Conservation (phyloP, 108 stramenopile species). For the Seminavis robusta region DNA sequence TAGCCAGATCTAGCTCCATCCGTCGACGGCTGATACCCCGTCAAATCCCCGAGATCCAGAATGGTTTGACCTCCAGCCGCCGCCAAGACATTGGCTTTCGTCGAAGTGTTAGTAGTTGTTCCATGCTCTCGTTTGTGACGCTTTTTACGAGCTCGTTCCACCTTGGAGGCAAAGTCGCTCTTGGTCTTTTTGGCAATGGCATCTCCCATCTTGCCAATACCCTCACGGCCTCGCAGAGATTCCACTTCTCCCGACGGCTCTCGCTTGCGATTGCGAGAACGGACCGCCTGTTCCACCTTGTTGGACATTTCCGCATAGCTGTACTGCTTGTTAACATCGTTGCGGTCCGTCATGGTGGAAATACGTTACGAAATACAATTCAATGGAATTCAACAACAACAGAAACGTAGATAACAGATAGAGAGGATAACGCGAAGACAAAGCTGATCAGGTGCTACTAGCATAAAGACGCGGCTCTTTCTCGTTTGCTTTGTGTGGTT, state of each 20-base stretch:
- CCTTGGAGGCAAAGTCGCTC: not conserved
- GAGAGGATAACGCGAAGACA: too few relatives aligned
- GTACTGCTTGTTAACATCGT: conserved; percentile 83
- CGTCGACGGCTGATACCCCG: conserved; percentile 74
- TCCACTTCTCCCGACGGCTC: conserved; percentile 97
- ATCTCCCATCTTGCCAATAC: conserved; percentile 80
- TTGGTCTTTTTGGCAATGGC: conserved; percentile 35
- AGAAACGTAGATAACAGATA: too few relatives aligned
- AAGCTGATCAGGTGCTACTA: too few relatives aligned
- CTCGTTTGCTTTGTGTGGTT: too few relatives aligned
- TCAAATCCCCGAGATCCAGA: conserved; percentile 46
- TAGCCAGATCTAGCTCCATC: conserved; percentile 64
- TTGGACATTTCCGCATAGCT: conserved; percentile 96
- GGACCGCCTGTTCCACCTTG: conserved; percentile 88
- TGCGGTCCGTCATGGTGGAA: conserved; percentile 85
- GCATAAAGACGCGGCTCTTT: too few relatives aligned
- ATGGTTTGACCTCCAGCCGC: conserved; percentile 42
- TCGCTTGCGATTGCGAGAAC: conserved; percentile 37
- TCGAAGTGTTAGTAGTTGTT: not conserved
- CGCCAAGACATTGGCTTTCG: conserved; percentile 16
- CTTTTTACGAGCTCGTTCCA: conserved; percentile 20
- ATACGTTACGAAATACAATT: too few relatives aligned
- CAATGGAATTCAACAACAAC: too few relatives aligned
- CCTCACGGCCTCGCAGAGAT: conserved; percentile 64
- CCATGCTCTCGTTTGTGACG: conserved; percentile 16